phyloP scores from a whole-genome alignment of 73 alveolate genomes.

The Tetrahymena elliotti region DNA sequence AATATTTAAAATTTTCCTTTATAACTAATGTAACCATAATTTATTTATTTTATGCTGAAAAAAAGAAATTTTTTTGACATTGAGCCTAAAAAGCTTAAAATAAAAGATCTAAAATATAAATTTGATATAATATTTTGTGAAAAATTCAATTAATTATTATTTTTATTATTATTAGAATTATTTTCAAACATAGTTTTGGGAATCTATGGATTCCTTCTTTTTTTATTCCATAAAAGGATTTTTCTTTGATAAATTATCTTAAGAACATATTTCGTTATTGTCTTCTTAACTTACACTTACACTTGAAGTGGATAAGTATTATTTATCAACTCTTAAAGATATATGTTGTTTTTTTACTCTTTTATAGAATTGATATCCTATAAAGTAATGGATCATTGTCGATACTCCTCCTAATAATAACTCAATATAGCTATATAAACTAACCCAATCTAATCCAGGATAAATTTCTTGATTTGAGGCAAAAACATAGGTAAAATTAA shows the following conservation, averaged over 20 bases:
- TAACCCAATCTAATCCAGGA: neutral
- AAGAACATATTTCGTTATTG: neutral
- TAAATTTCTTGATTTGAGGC: neutral
- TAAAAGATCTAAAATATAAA: no score
- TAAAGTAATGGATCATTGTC: neutral
- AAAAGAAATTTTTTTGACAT: no score
- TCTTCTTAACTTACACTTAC: no score
- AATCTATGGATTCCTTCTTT: neutral
- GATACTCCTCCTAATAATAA: neutral
- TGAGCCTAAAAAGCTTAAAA: no score
- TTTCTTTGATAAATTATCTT: neutral
- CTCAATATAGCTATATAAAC: neutral
- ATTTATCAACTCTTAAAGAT: neutral
- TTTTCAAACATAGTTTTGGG: neutral
- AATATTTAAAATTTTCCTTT: no score
- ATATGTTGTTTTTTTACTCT: neutral
- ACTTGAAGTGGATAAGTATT: neutral
- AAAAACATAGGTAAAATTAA: neutral
- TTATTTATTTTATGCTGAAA: no score
- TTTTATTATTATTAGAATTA: neutral
- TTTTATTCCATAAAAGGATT: neutral
- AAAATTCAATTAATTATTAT: no score
- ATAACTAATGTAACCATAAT: no score
- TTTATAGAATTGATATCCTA: neutral
- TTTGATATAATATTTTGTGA: neutral